Base-by-base conservation (phyloP, 805 yeast genomes). In the Groenewaldozyma salmanticensis region DNA sequence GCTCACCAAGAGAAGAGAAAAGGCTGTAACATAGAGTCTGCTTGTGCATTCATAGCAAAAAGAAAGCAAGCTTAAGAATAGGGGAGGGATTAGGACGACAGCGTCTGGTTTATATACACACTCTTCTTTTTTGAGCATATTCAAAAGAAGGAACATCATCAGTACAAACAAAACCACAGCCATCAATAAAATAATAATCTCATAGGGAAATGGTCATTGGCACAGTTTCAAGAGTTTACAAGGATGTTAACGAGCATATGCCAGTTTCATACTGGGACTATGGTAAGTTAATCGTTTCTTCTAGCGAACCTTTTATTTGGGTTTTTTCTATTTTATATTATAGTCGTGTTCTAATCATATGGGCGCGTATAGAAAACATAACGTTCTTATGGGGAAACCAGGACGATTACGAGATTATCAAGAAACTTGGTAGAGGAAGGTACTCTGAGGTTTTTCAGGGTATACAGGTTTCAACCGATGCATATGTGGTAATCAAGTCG, bases 401-500 rank as follows among this genome's bases (percentile, higher is more conserved):
- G 50, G 74, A 77, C n/a, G 78, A 81, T 56, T 87, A 87, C 60
- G 96, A 88, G 64, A 79, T 87, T 36, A 70, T 81, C 31, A 75
- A 77, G 47, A 87, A 86, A 59, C 72, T 88, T 38, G 96, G 96
- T 7, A 72, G 96, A 43, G 96, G 96, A 38, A 86, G 86, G 63
- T 88, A 88, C 59, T 82, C 94, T 13, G 96, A 88, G 64, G 96
- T 88, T 37, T 88, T 88, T 55, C 76, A 85, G 50, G 96, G 96
- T 4, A 71, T 82, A 31, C 77, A 82, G 51, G 44, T 62, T 43
- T 58, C 70, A 33, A 72, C 72, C 43, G 76, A 79, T 41, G 69
- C 71, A 40, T 70, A 77, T 40, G 77, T 88, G 52, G 95, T 88
- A 39, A 83, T 88, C 55, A 88, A 88, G 63, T 96, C 86, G 19